Evolutionary conservation across 805 yeast genomes (phyloP), one percentile per base, ranked within the genome.

Genomic region (Kockiozyma suomiensis): DNA sequence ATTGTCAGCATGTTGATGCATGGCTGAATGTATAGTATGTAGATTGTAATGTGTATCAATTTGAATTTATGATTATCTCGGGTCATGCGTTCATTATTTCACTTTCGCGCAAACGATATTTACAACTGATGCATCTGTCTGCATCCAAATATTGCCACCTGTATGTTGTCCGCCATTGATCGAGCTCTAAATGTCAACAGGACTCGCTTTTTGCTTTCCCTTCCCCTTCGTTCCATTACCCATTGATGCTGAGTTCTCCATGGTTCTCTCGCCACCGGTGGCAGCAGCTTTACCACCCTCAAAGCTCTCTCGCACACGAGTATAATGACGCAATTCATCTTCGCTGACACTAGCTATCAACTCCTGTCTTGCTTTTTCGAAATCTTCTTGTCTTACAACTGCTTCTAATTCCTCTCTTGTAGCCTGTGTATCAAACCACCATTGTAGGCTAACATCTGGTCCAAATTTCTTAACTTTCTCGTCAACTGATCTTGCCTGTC

Each of bases 341-440:
- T 84, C 85, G 50, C 96, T 88, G 8, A 94, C 97, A 42, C 94
- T 85, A 0, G 98, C 96, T 23, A 82, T 79, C 64, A 94, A 78
- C 54, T 85, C 89, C 3, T 75, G 70, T 66, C 82, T 84, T 0
- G 97, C 93, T 69, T 84, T 87, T n/a, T 76, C 76, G 70, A 93
- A 93, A 71, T 94, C 98, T 35, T 77, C 83, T 76, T 79, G 80
- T 21, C 78, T 76, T 1, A 93, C 97, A 17, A 76, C 70, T 0
- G 91, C 97, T 4, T 79, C 78, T 5, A 81, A 79, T 69, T 93
- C 97, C 1, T 80, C 81, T 2, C 78, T 76, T 0, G 81, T 81
- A 1, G 97, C 93, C 13, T 83, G 79, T 62, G 86, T 85, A 66
- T 91, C 97, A 73, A 94, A 90, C 97, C 97, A 93, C 82, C 91